Conservation (phyloP, 768 basidiomycete genomes). For the Boletus vermiculosoides region DNA sequence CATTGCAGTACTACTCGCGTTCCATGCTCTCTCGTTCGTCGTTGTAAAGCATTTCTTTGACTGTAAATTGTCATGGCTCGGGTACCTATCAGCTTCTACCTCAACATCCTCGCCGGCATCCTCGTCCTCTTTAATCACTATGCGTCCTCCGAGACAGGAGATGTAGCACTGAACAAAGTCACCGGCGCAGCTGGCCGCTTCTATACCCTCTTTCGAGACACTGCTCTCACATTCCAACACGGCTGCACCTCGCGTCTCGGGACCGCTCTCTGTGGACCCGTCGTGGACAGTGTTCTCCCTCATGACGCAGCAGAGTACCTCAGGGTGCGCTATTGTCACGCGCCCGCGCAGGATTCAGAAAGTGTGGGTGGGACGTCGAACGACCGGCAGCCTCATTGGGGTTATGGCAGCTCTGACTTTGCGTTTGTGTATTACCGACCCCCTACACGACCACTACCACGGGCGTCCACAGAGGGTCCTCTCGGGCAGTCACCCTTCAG, state of each 20-base stretch:
- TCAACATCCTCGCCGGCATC: constrained; percentile 19
- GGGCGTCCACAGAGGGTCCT: neutral
- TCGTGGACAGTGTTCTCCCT: neutral
- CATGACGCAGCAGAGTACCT: neutral
- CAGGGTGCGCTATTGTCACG: constrained; percentile 6
- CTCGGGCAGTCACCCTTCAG: neutral
- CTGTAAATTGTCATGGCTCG: constrained; percentile 5
- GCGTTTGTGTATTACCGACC: neutral
- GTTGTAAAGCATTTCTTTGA: neutral
- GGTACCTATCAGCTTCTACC: constrained; percentile 16
- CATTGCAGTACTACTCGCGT: too few species aligned
- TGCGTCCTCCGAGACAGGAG: constrained; percentile 16
- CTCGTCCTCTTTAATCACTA: constrained; percentile 19
- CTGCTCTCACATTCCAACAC: constrained; percentile 2
- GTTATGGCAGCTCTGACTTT: constrained; percentile 3
- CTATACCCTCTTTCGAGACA: constrained; percentile 12
- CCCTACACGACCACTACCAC: neutral
- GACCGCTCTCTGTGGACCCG: neutral
- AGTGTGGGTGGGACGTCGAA: neutral
- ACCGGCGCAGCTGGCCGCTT: constrained; percentile 18
- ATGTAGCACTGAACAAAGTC: constrained; percentile 21
- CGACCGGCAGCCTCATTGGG: neutral
- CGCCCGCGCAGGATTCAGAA: neutral
- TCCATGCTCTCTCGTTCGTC: neutral
- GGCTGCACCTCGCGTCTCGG: constrained; percentile 5